Evolutionary conservation across 2,329 filamentous ascomycete species (phyloP), one percentile per base, ranked within the genome.

Genomic region (Thermothelomyces thermophilus): DNA sequence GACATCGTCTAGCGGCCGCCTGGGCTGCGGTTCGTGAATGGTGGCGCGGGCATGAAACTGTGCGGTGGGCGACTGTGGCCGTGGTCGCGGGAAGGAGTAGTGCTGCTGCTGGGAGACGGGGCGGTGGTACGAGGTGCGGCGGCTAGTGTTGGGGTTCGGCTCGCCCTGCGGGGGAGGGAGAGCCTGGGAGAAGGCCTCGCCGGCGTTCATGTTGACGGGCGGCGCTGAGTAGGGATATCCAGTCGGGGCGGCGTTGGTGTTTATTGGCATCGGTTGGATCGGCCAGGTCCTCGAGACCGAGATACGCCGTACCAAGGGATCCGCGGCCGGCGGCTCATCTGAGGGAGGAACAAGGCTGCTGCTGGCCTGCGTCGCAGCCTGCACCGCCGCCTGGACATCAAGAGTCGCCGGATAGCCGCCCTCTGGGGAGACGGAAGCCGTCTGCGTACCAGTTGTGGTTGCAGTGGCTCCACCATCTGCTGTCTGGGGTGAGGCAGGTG

Each of bases 271-370:
- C 5, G 58, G 59, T 30, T 63, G 63, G 16, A 64, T 66, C 20
- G 76, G 75, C 76, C 76, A 79, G 8, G 75, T 77, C 54, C 64
- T 64, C 11, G 69, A 63, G 52, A 65, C 70, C 5, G 61, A 60
- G 34, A 69, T 57, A 17, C 61, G 57, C n/a, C 59, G 43, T 9
- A 51, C 41, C 45, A 48, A 28, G 10, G 53, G 47, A 8, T 55
- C 47, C 28, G 31, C 40, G 10, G 35, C 26, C 17, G 51, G 24
- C 26, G 46, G 14, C 6, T 34, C 53, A 43, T 46, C 51, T 43
- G 47, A 34, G 9, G 41, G 19, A 20, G 46, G 52, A 33, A 60
- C 41, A 52, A 52, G 30, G 53, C 43, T 43, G 45, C 61, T 33
- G 46, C 63, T 45, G 45, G 59, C 53, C 24, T 60, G 48, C n/a